Percentiles rank a stretch among this genome's conserved stretches.
These are phyloP conservation scores for Lactifluus hygrophoroides DNA, from an alignment of 768 basidiomycete species.

Conservation along the genomic window DNA sequence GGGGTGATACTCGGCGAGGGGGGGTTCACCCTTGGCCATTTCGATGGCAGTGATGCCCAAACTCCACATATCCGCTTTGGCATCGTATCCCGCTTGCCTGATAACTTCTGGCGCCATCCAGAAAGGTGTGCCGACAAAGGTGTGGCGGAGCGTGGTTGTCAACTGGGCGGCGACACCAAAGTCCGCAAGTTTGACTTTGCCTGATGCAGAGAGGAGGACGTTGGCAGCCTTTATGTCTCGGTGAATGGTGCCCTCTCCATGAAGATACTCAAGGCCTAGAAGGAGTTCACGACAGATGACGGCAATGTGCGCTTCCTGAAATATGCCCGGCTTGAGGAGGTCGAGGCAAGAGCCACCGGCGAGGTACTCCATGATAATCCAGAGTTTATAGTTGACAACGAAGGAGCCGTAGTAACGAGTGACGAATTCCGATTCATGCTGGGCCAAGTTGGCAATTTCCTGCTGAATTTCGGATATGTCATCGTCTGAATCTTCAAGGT, in stretches of 20 bases:
- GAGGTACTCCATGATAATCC: constrained; percentile 99
- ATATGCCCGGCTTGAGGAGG: constrained; percentile 83
- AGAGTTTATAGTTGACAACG: constrained; percentile 92
- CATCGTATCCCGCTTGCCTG: constrained; percentile 91
- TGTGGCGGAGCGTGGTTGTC: constrained; percentile 88
- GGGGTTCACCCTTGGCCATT: constrained; percentile 96
- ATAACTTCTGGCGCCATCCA: constrained; percentile 99
- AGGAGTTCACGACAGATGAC: constrained; percentile 91
- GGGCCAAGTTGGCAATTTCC: constrained; percentile 93
- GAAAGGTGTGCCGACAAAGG: constrained; percentile 94
- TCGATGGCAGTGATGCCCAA: constrained; percentile 97
- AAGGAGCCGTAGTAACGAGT: constrained; percentile 97
- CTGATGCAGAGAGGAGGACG: constrained; percentile 79
- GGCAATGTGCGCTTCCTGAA: constrained; percentile 91
- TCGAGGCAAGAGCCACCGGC: constrained; percentile 98
- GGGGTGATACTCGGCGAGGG: constrained; percentile 93
- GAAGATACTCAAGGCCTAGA: constrained; percentile 91
- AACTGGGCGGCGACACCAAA: constrained; percentile 98
- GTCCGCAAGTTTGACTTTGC: constrained; percentile 95
- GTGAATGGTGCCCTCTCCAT: constrained; percentile 92
- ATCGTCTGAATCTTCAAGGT: constrained; percentile 96
- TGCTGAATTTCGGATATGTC: constrained; percentile 98
- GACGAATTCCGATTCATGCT: constrained; percentile 94
- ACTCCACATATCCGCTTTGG: constrained; percentile 97
- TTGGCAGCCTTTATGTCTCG: constrained; percentile 99